Conservation (phyloP, 1,139 yeast species). For the Insectozyma bohioensis region DNA sequence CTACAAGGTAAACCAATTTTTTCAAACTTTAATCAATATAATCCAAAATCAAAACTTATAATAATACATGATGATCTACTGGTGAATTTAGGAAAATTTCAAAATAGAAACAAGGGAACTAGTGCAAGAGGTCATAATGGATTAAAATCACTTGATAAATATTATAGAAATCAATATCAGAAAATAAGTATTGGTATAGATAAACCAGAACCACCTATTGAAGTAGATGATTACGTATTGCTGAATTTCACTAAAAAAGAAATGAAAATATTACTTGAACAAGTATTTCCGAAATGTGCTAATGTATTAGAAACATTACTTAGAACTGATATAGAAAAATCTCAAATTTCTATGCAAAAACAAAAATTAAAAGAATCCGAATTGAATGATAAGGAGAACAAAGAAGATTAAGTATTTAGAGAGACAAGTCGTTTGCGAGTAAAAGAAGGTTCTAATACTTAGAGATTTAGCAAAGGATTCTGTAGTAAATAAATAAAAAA, state of each 20-base stretch:
- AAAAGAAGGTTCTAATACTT: too few relatives aligned
- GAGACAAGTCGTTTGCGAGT: too few relatives aligned
- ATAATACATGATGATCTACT: slow-evolving; percentile 78
- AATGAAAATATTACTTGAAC: slow-evolving; percentile 27
- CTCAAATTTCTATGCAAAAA: background rate
- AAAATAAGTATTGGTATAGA: slow-evolving; percentile 76
- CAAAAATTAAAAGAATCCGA: background rate
- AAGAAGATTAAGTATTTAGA: too few relatives aligned
- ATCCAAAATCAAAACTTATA: slow-evolving; percentile 33
- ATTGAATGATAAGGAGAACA: too few relatives aligned
- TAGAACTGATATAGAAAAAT: slow-evolving; percentile 8
- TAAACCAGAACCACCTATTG: slow-evolving; percentile 46
- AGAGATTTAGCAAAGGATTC: too few relatives aligned
- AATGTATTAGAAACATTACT: slow-evolving; percentile 35
- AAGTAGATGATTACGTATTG: slow-evolving; percentile 64
- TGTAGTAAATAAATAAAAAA: too few relatives aligned
- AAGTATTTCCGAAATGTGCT: slow-evolving; percentile 40
- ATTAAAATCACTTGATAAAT: slow-evolving; percentile 51
- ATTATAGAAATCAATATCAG: slow-evolving; percentile 40
- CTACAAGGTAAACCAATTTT: slow-evolving; percentile 55
- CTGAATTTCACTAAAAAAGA: slow-evolving; percentile 43
- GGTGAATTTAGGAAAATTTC: slow-evolving; percentile 60
- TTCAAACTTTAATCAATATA: slow-evolving; percentile 45
- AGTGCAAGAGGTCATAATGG: slow-evolving; percentile 84
- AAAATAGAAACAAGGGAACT: slow-evolving; percentile 54